Conservation (phyloP, 352 stramenopile genomes). For the Phytophthora colocasiae region DNA sequence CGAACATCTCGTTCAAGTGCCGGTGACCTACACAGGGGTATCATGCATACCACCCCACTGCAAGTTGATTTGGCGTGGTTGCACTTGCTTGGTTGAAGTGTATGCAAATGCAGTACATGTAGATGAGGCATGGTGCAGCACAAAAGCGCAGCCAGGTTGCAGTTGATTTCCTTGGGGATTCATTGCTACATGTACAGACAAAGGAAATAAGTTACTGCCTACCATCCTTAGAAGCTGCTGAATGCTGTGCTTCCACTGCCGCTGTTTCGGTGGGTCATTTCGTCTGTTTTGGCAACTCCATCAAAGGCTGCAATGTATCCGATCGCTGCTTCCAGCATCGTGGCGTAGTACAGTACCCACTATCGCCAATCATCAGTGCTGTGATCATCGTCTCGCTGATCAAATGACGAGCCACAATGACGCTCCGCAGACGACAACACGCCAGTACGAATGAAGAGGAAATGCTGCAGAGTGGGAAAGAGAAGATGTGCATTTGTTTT, state of each 20-base stretch:
- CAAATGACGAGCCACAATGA: constrained; percentile 66
- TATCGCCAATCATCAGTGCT: constrained; percentile 78
- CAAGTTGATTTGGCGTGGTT: background rate
- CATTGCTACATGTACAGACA: background rate
- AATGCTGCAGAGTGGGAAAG: too few species aligned
- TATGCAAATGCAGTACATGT: background rate
- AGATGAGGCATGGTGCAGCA: background rate
- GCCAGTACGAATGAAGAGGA: constrained; percentile 42
- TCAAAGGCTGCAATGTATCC: constrained; percentile 68
- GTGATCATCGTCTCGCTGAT: constrained; percentile 85
- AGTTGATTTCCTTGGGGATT: background rate
- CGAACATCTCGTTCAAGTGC: too few species aligned
- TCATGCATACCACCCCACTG: too few species aligned
- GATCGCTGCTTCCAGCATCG: constrained; percentile 79
- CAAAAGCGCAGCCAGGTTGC: too few species aligned
- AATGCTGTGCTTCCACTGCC: constrained; percentile 24
- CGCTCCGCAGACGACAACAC: constrained; percentile 57
- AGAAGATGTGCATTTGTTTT: too few species aligned
- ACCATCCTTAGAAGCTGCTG: constrained; percentile 25
- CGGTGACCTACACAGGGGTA: too few species aligned
- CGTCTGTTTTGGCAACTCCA: constrained; percentile 10
- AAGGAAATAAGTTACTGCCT: background rate
- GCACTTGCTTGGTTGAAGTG: background rate
- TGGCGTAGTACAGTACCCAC: constrained; percentile 85
- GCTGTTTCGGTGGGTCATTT: constrained; percentile 14